Evolutionary conservation across 208 protist genomes (phyloP).

Genomic region (Trypanosoma caninum): DNA sequence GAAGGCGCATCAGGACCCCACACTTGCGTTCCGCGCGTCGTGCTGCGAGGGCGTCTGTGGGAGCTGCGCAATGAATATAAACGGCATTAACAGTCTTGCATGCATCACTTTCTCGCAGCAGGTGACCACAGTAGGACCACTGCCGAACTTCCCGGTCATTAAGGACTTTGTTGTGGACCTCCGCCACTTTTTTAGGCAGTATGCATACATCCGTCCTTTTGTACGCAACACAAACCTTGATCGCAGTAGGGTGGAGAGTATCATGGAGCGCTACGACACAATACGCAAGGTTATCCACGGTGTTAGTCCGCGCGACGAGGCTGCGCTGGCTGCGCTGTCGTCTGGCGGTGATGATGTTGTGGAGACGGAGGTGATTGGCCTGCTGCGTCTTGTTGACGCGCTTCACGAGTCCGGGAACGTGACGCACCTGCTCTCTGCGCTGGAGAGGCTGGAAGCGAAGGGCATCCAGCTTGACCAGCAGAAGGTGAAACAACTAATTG

Average conservation of each 20-base stretch:
- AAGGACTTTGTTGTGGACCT: constrained; percentile 92
- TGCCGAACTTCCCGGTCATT: constrained; percentile 91
- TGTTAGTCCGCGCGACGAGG: constrained; percentile 39
- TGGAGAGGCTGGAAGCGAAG: constrained; percentile 50
- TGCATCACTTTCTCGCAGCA: constrained; percentile 87
- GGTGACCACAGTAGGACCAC: constrained; percentile 78
- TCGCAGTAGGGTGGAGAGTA: constrained; percentile 73
- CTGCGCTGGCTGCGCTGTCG: constrained; percentile 14
- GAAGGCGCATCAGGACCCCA: constrained; percentile 91
- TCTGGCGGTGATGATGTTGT: background rate
- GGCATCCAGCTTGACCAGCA: constrained; percentile 45
- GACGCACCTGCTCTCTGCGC: constrained; percentile 43
- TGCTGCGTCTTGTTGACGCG: constrained; percentile 63
- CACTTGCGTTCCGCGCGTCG: constrained; percentile 86
- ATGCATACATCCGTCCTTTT: constrained; percentile 87
- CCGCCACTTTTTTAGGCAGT: constrained; percentile 90
- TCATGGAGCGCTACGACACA: constrained; percentile 74
- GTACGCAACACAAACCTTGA: constrained; percentile 85
- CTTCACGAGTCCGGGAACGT: constrained; percentile 62
- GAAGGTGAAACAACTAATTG: constrained; percentile 56
- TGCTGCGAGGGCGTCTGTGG: constrained; percentile 92
- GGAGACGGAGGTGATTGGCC: constrained; percentile 33
- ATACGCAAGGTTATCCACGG: constrained; percentile 60
- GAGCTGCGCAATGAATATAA: constrained; percentile 95
- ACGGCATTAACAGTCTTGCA: constrained; percentile 91